These are phyloP conservation scores for Nigrospora oryzae DNA, from an alignment of 2,329 filamentous ascomycete genomes.

Conservation along the genomic window DNA sequence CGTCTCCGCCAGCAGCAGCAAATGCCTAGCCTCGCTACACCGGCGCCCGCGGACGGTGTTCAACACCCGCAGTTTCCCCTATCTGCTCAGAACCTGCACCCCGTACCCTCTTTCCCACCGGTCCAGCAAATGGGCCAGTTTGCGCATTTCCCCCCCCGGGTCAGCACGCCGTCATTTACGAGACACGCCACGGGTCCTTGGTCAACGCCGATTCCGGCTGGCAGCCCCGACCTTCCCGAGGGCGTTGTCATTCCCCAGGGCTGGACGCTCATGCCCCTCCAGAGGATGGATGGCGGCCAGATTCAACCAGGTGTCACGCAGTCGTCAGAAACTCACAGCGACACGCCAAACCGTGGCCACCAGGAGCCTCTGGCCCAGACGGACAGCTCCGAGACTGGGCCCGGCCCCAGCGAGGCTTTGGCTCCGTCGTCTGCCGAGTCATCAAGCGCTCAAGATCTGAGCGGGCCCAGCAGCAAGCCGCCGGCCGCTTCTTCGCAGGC, in stretches of 20 bases:
- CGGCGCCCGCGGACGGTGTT: conserved; percentile 5
- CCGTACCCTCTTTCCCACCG: conserved; percentile 7
- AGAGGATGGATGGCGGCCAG: conserved; percentile 37
- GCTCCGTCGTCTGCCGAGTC: too few species aligned
- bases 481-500: conserved; percentile 1
- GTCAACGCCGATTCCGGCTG: conserved; percentile 45
- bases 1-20: conserved; percentile 49
- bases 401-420: too few species aligned
- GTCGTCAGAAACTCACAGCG: conserved; percentile 2
- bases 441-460: too few species aligned
- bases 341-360: not conserved
- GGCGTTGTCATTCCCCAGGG: conserved; percentile 57
- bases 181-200: conserved; percentile 38
- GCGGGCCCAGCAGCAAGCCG: too few species aligned
- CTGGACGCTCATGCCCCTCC: conserved; percentile 56
- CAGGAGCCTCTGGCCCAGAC: not conserved
- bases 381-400: too few species aligned
- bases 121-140: conserved; percentile 14
- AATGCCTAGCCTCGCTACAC: conserved; percentile 7
- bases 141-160: conserved; percentile 21
- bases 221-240: conserved; percentile 52
- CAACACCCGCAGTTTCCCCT: conserved; percentile 8
- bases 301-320: conserved; percentile 10
- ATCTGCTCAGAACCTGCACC: conserved; percentile 7
- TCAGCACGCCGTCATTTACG: conserved; percentile 31